Evolutionary conservation across 139 green algal genomes (phyloP), one percentile per base, ranked within the genome.

Genomic region (Micractinium sp.): DNA sequence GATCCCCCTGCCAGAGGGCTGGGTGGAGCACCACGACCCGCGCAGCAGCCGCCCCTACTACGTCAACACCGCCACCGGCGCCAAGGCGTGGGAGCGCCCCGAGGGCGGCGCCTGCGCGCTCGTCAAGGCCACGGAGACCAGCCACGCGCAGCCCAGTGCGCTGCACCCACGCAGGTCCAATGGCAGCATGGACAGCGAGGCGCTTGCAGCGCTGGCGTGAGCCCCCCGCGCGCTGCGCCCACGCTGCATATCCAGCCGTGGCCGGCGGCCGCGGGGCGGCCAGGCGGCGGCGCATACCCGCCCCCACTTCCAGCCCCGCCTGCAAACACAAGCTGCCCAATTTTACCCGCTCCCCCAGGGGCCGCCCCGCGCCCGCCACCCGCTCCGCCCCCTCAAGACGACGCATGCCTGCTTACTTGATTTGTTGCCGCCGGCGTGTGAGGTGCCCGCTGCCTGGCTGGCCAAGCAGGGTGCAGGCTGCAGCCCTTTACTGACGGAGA

Each of bases 1-100:
- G 94, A 82, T 91, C n/a, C 93, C 93, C 29, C 92, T 98, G 79
- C 96, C 96, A 0, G 92, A 96, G 78, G 95, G 95, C n/a, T 98
- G 96, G 96, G 63, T 86, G 53, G 94, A 97, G 92, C 92, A 94
- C 86, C 88, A 84, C 16, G 95, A 97, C 83, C 87, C 90, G 0
- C 86, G 91, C 41, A 93, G 93, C 20, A 71, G 38, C 41, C 87
- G 63, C 14, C 88, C 90, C 35, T 93, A 90, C 63, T 93, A 91
- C 38, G 82, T 93, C 61, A 81, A 91, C n/a, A 36, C 66, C 36
- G 76, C 73, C 56, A 89, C 87, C 20, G 82, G 85, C 27, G 53
- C 67, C 73, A 93, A 93, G 84, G 67, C 85, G 63, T 93, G 90
- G 90, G 63, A 91, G 60, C 79, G 91, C 9, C 60, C 94, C 0